These are phyloP conservation scores for Solanum verrucosum DNA, from an alignment of 257 asterid species.

Conservation along the genomic window DNA sequence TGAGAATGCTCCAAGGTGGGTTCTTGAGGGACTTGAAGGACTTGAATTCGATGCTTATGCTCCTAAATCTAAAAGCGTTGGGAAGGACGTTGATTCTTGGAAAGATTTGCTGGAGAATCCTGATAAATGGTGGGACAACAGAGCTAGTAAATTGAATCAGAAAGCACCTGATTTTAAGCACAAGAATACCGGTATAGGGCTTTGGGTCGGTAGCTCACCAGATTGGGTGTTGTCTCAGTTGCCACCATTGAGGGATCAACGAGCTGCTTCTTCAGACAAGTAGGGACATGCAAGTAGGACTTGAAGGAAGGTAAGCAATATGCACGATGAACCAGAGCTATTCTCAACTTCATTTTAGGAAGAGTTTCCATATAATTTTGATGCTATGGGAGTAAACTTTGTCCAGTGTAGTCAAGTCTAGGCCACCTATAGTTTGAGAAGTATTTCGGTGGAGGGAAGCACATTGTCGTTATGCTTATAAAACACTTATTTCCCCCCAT, in stretches of 20 bases:
- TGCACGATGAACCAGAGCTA: neutral
- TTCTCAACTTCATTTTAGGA: neutral
- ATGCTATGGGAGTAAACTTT: neutral
- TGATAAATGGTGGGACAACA: constrained; percentile 57
- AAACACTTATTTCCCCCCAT: neutral
- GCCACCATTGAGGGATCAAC: constrained; percentile 36
- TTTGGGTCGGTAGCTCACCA: constrained; percentile 47
- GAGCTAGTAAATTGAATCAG: constrained; percentile 27
- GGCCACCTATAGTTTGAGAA: neutral
- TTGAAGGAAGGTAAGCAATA: neutral
- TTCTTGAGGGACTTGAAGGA: constrained; percentile 33
- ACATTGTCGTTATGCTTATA: neutral
- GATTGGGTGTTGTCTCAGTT: constrained; percentile 50
- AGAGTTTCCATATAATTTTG: neutral
- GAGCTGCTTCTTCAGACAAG: neutral
- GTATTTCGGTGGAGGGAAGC: neutral
- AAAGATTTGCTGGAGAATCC: constrained; percentile 40
- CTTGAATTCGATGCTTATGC: constrained; percentile 41
- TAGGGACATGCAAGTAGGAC: neutral
- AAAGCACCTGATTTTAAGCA: constrained; percentile 58
- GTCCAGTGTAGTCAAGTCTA: neutral
- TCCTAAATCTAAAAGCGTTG: neutral
- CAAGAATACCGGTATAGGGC: constrained; percentile 38
- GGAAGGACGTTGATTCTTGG: constrained; percentile 31
- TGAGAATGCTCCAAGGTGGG: constrained; percentile 46